Conservation (phyloP, 2,329 filamentous ascomycete genomes). For the Simplicillium aogashimaense region DNA sequence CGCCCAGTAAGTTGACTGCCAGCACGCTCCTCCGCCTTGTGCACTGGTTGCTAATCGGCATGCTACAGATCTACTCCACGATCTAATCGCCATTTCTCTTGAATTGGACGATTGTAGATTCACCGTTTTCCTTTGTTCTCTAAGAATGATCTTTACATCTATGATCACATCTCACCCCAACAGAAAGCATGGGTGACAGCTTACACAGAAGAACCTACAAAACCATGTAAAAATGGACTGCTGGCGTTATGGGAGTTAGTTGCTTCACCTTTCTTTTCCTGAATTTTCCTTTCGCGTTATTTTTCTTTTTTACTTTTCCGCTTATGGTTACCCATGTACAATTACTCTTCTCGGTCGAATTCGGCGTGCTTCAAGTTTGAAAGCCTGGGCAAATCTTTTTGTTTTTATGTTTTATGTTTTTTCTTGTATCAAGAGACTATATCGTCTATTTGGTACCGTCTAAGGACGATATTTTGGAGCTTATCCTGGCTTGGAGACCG, state of each 20-base stretch:
- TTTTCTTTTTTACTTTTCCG: background rate
- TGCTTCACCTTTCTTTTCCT: conserved; percentile 6
- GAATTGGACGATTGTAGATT: background rate
- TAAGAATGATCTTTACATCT: conserved; percentile 14
- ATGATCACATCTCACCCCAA: background rate
- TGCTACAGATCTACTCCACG: conserved; percentile 28
- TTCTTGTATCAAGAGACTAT: background rate
- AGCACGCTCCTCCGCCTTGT: no score
- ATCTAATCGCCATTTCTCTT: conserved; percentile 33
- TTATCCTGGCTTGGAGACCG: no score
- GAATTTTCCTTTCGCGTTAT: conserved; percentile 1
- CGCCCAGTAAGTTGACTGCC: conserved; percentile 34
- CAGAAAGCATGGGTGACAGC: no score
- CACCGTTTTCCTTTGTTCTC: conserved; percentile 1
- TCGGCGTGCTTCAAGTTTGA: background rate
- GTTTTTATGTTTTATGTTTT: conserved; percentile 6
- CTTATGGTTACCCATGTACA: conserved; percentile 19
- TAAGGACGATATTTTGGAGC: background rate
- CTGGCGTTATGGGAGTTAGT: no score
- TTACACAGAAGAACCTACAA: no score
- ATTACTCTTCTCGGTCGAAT: conserved; percentile 17
- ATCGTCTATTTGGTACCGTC: conserved; percentile 1
- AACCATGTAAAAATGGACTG: no score
- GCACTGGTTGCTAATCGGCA: conserved; percentile 3
- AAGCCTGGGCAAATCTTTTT: conserved; percentile 5